These are phyloP conservation scores for Coemansia sp. DNA, from an alignment of 192 early-diverging fungal genomes.

Conservation along the genomic window DNA sequence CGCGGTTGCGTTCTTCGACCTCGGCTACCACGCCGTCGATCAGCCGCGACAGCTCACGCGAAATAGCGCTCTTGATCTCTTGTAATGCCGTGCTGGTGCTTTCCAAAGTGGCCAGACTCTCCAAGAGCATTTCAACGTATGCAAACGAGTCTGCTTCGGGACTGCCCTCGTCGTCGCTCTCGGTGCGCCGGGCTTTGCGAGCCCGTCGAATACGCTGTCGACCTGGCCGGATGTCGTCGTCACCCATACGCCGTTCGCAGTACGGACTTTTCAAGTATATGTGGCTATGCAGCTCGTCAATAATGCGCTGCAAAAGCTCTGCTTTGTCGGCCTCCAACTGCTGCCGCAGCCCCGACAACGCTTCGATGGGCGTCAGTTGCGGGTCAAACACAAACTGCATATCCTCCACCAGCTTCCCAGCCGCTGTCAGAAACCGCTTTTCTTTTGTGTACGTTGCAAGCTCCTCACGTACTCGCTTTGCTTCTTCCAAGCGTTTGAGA, in stretches of 20 bases:
- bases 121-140: constrained; percentile 75
- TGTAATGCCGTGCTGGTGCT: constrained; percentile 46
- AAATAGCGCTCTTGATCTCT: constrained; percentile 69
- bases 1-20: constrained; percentile 69
- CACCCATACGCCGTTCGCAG: constrained; percentile 61
- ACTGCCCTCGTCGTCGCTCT: constrained; percentile 59
- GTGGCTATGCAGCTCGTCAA: constrained; percentile 78
- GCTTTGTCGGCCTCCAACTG: constrained; percentile 60
- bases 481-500: constrained; percentile 71
- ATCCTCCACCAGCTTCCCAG: constrained; percentile 63
- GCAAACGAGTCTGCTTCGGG: constrained; percentile 76
- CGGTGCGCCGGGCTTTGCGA: constrained; percentile 45
- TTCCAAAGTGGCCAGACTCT: constrained; percentile 63
- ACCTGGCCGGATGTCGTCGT: constrained; percentile 22
- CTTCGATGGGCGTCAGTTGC: constrained; percentile 69
- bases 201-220: constrained; percentile 26
- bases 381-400: constrained; percentile 62
- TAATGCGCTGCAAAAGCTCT: constrained; percentile 58
- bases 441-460: constrained; percentile 58
- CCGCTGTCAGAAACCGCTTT: constrained; percentile 71
- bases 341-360: constrained; percentile 65
- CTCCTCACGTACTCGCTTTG: constrained; percentile 66
- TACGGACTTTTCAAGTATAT: constrained; percentile 77
- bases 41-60: constrained; percentile 67
- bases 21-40: constrained; percentile 72